A percentile compares a stretch with the other conserved stretches of the same genome.
Evolutionary conservation across 352 stramenopile species (phyloP).

Genomic region (Plasmopara viticola): DNA sequence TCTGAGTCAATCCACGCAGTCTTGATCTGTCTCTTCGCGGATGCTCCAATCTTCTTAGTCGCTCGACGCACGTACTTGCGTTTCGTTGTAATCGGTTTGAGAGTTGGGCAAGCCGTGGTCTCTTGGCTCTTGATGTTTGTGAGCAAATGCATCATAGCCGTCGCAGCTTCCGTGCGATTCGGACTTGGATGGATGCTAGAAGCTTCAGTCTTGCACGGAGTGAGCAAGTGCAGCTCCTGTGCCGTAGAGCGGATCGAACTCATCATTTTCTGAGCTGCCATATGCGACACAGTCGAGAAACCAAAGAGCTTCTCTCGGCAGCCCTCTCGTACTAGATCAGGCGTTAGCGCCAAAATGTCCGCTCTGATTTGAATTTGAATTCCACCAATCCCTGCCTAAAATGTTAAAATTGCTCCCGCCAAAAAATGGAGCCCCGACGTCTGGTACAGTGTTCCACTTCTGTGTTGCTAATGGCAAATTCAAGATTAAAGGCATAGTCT

Average conservation of each 20-base stretch:
- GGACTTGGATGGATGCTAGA: slow-evolving; percentile 61
- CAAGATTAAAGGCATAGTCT: not conserved
- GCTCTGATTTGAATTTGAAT: slow-evolving; percentile 13
- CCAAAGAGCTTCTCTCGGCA: not conserved
- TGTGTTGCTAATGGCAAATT: not conserved
- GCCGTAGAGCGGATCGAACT: slow-evolving; percentile 28
- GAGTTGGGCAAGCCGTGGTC: slow-evolving; percentile 3
- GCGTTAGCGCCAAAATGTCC: slow-evolving; percentile 9
- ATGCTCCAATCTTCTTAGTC: slow-evolving; percentile 43
- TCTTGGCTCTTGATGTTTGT: slow-evolving; percentile 18
- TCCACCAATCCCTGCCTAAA: slow-evolving; percentile 33
- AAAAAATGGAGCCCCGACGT: slow-evolving; percentile 11
- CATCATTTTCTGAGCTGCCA: slow-evolving; percentile 35
- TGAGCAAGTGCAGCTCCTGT: slow-evolving; percentile 16
- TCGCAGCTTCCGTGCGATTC: slow-evolving; percentile 68
- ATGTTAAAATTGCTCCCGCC: slow-evolving; percentile 26
- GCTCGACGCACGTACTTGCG: slow-evolving; percentile 56
- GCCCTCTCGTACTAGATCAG: not conserved
- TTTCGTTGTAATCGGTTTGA: slow-evolving; percentile 39
- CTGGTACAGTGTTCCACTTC: slow-evolving; percentile 1
- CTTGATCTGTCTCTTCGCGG: slow-evolving; percentile 31
- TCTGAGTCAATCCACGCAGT: slow-evolving; percentile 22
- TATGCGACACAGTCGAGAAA: slow-evolving; percentile 5
- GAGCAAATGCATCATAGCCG: slow-evolving; percentile 77
- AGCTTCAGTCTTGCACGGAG: slow-evolving; percentile 13